Base-by-base conservation (phyloP, 768 basidiomycete genomes). In the Cystofilobasidium macerans region DNA sequence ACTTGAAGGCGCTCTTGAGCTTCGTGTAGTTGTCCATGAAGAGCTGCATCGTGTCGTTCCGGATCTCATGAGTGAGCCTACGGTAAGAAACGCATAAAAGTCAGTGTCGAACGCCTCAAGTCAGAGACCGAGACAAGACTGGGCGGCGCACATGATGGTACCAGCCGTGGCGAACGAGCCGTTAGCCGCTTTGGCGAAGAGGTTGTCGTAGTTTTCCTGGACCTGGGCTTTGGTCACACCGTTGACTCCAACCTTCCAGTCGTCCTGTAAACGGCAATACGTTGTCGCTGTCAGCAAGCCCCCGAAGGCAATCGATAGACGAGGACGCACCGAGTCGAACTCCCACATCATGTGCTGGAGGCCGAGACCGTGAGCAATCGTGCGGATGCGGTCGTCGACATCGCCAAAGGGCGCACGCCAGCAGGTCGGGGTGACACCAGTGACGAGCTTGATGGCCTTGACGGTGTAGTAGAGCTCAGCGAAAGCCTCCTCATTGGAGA, bases 371-470 rank as follows among this genome's bases (percentile, higher is more conserved):
- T 64, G 45, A 12, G 75, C 75, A 65, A 76, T 73, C 22, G 70
- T 40, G 65, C 75, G 67, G 47, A 76, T 71, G 43, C 75, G 69
- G 64, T 76, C 73, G 61, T 76, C 75, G 58, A 76, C 70, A 51
- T 76, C 75, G 14, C 75, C 75, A 65, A 70, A 75, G 24, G 75
- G 75, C 28, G 74, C 72, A 43, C 75, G 63, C 69, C 71, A 71
- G 62, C 24, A 64, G 2, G 42, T 54, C 0, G 73, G 73, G 16
- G 72, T 73, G 33, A 75, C 72, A 40, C 74, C 74, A 26, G 70
- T 63, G 58, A 75, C 67, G 38, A 71, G 70, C 67, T 72, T 71
- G 70, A 75, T 71, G 62, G 69, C 65, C 48, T 71, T 43, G 12
- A 59, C 61, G 57, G 74, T 73, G 69, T 75, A 75, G 64, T 72